These are phyloP conservation scores for Urochloa ruziziensis DNA, from an alignment of 176 grass and related monocot species.

Conservation along the genomic window DNA sequence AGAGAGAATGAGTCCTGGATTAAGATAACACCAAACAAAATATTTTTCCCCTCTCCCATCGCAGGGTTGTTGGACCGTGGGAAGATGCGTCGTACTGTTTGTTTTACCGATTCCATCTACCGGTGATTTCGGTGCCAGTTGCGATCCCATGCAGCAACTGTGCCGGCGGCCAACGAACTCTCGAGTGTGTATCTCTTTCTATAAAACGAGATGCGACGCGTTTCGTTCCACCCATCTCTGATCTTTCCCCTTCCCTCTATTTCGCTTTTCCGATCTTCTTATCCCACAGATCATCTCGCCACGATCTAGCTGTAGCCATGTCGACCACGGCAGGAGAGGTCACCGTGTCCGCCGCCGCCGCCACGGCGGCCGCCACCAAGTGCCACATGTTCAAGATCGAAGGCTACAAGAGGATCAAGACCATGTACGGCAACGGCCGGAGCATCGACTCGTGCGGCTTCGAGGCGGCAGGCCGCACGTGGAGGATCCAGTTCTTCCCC, in stretches of 20 bases:
- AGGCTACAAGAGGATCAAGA: slow-evolving; percentile 1
- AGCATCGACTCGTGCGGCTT: neutral
- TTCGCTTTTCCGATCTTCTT: neutral
- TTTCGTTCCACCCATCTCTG: neutral
- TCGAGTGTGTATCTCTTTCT: neutral
- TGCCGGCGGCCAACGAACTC: too few relatives aligned
- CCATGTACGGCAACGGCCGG: neutral
- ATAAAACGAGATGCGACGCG: neutral
- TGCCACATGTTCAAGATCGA: slow-evolving; percentile 18
- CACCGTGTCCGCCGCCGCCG: slow-evolving; percentile 7
- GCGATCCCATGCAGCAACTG: neutral
- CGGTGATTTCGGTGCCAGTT: neutral
- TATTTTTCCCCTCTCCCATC: too few relatives aligned
- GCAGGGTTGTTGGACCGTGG: too few relatives aligned
- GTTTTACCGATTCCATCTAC: too few relatives aligned
- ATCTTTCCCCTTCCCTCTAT: neutral
- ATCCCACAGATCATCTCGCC: too few relatives aligned
- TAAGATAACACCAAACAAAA: too few relatives aligned
- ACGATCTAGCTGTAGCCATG: neutral
- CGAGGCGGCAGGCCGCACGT: slow-evolving; percentile 7
- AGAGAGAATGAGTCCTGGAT: too few relatives aligned
- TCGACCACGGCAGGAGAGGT: neutral
- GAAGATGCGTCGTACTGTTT: too few relatives aligned
- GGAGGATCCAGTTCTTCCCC: neutral
- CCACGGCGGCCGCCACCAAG: slow-evolving; percentile 1